Evolutionary conservation across 768 basidiomycete genomes (phyloP), one percentile per base, ranked within the genome.

Genomic region (Boletellus sp.): DNA sequence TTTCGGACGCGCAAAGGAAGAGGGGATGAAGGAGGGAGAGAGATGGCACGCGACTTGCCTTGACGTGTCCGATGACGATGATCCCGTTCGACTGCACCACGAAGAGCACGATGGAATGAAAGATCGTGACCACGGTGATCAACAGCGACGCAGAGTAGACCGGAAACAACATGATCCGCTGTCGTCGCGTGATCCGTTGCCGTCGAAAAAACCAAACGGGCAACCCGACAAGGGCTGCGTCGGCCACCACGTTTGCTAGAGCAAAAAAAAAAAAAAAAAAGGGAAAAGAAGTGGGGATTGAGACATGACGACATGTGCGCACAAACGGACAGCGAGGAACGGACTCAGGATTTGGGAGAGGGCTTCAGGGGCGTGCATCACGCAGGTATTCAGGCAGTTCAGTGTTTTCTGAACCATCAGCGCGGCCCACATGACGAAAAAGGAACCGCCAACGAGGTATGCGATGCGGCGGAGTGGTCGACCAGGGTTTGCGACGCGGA

Each of bases 361-460:
- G 19, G 42, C 64, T 0, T 57, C 54, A 2, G 51, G 17, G 8
- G 5, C 10, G 0, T 33, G 31, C 12, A 57, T 6, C 2, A 3
- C 0, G 36, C 67, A 66, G 0, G 15, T 4, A 6, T 47, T 0
- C 1, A 23, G 31, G 17, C 62, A 64, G 4, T 59, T 35, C 2
- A 11, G 12, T 15, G 57, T 41, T 13, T 32, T 57, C 42, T 66
- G 64, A 11, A 6, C 37, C 1, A 66, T 11, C 45, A 55, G 10
- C 0, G 44, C 64, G 17, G 24, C 39, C 61, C 64, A 66, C 66
- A 66, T 66, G 42, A 51, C 8, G 16, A 50, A 0, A 24, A 68
- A 66, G 1, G 53, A 51, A 28, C 17, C 33, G 36, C 56, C 55
- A 11, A 57, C 26, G 12, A 52, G 7, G 40, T 13, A 42, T 0